Conservation (phyloP, 2,329 filamentous ascomycete genomes). For the Penicillium sp. region DNA sequence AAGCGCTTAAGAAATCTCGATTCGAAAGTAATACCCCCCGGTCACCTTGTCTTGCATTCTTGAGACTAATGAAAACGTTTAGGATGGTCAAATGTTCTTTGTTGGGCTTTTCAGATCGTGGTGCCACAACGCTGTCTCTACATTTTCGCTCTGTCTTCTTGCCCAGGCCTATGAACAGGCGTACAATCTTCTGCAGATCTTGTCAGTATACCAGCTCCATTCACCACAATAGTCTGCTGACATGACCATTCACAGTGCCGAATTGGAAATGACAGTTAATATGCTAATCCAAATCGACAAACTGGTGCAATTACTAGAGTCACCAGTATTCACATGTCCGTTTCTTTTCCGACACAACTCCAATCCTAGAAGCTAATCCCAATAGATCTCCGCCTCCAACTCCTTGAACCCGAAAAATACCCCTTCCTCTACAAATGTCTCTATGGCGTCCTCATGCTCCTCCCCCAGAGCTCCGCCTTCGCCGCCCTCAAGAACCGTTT, state of each 20-base stretch:
- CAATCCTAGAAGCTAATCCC: constrained; percentile 8
- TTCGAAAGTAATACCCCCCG: constrained; percentile 60
- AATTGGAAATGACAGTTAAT: constrained; percentile 98
- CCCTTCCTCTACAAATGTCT: constrained; percentile 97
- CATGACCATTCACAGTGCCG: constrained; percentile 61
- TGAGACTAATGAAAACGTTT: constrained; percentile 18
- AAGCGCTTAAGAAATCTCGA: constrained; percentile 89
- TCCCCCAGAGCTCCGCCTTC: constrained; percentile 97
- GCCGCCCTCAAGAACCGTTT: constrained; percentile 93
- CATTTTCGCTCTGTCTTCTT: constrained; percentile 90
- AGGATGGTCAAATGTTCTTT: constrained; percentile 95
- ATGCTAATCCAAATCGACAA: constrained; percentile 99
- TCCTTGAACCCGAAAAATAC: constrained; percentile 91
- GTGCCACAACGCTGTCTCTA: constrained; percentile 98
- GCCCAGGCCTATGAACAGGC: constrained; percentile 98
- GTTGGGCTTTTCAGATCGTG: constrained; percentile 91
- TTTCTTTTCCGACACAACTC: background rate
- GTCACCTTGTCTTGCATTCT: background rate
- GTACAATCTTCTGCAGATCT: constrained; percentile 92
- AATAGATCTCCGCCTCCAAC: constrained; percentile 83
- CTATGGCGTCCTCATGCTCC: constrained; percentile 92
- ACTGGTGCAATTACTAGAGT: constrained; percentile 92
- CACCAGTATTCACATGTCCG: constrained; percentile 94
- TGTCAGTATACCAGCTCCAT: constrained; percentile 56
- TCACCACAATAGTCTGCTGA: constrained; percentile 9